These are phyloP conservation scores for Aspergillus chevalieri DNA, from an alignment of 2,329 filamentous ascomycete genomes.

Conservation along the genomic window DNA sequence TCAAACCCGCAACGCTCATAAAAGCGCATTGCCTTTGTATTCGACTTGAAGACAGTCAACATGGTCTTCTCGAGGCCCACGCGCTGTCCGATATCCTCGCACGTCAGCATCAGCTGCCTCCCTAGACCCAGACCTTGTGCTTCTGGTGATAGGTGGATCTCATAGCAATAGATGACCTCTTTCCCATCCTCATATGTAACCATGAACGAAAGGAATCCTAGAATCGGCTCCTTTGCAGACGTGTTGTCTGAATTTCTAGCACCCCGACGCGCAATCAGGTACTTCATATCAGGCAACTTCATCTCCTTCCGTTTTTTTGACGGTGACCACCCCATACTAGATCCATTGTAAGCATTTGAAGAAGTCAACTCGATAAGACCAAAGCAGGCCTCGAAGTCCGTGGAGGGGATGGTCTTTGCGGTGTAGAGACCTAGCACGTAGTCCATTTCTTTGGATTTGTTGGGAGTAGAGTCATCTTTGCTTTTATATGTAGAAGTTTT, in stretches of 20 bases:
- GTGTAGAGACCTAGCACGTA: constrained; percentile 27
- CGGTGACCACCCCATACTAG: constrained; percentile 50
- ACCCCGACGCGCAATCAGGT: constrained; percentile 42
- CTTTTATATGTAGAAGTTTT: neutral
- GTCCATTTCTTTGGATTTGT: neutral
- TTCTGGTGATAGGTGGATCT: constrained; percentile 48
- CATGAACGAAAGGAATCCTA: constrained; percentile 51
- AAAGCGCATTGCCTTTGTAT: constrained; percentile 42
- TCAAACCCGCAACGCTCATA: constrained; percentile 48
- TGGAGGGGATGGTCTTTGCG: constrained; percentile 29
- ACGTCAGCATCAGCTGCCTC: constrained; percentile 42
- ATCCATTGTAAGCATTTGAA: constrained; percentile 46
- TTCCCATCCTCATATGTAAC: constrained; percentile 50
- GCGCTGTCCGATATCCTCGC: constrained; percentile 43
- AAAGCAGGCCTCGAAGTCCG: constrained; percentile 47
- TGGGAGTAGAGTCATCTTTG: neutral
- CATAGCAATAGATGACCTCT: constrained; percentile 59
- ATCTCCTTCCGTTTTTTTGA: constrained; percentile 53
- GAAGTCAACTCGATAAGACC: constrained; percentile 51
- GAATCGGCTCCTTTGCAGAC: constrained; percentile 14
- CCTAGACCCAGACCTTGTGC: constrained; percentile 49
- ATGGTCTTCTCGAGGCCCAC: constrained; percentile 51
- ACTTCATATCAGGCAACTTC: constrained; percentile 53
- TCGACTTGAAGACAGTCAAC: constrained; percentile 55
- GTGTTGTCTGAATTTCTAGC: constrained; percentile 1